Evolutionary conservation across 129 eudicot species (phyloP).

Genomic region (Lactuca sativa): DNA sequence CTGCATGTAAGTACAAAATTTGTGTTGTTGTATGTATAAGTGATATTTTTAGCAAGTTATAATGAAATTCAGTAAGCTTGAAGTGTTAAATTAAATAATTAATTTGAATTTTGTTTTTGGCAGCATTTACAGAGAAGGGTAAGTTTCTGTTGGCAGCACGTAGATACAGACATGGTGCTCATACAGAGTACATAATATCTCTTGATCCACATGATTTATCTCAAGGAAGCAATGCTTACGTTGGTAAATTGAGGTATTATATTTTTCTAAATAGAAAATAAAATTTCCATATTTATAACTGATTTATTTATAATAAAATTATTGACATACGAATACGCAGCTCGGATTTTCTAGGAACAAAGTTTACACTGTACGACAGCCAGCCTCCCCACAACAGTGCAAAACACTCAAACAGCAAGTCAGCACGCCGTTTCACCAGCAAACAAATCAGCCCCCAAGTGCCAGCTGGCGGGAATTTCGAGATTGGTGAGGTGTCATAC

Average conservation of each 20-base stretch:
- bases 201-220: constrained; percentile 85
- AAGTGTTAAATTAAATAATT: too few relatives aligned
- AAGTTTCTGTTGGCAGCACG: constrained; percentile 95
- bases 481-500: constrained; percentile 82
- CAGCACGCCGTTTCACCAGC: constrained; percentile 73
- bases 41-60: too few relatives aligned
- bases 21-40: too few relatives aligned
- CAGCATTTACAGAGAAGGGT: constrained; percentile 87
- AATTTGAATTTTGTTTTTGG: constrained; percentile 3
- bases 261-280: too few relatives aligned
- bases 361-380: constrained; percentile 83
- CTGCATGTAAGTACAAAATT: constrained; percentile 64
- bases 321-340: constrained; percentile 28
- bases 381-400: constrained; percentile 81
- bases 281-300: too few relatives aligned
- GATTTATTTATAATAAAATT: too few relatives aligned
- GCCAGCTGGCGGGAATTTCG: constrained; percentile 80
- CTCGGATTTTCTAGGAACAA: constrained; percentile 95
- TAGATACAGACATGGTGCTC: constrained; percentile 71
- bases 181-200: constrained; percentile 80
- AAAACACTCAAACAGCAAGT: constrained; percentile 69
- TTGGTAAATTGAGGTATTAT: constrained; percentile 82
- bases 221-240: constrained; percentile 90
- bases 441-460: constrained; percentile 95
- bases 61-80: too few relatives aligned